Base-by-base conservation (phyloP, 2,329 filamentous ascomycete genomes). In the Fusarium mundagurra region DNA sequence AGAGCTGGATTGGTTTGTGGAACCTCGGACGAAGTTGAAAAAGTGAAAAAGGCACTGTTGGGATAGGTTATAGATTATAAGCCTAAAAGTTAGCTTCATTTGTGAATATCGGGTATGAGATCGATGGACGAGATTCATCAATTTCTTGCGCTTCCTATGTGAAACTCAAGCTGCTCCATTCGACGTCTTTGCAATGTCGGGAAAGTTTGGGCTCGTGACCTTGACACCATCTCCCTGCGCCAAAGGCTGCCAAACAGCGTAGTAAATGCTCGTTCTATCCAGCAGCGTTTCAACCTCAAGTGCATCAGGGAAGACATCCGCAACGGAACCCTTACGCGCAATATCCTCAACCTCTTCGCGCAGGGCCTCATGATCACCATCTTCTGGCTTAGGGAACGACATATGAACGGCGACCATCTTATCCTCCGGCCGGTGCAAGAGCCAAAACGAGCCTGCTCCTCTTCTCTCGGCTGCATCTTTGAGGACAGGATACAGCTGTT, bases 1-100 rank as follows among this genome's bases (percentile, higher is more conserved):
- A 83, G 84, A 31, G 88, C 82, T 0, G 88, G 87, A 0, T 55
- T 90, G 60, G 78, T 89, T 0, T 89, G 87, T 66, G 88, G 88
- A 3, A 88, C 84, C 6, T 76, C 72, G 4, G 83, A 83, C n/a
- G 88, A 88, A 61, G 87, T 89, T 1, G 84, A 84, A 8, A 76
- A 75, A 43, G 84, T 80, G 7, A 78, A 73, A 60, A 61, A 72
- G 55, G 73, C 74, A 16, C 50, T 78, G 3, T 18, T 73, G n/a
- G 58, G 22, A 22, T 74, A 53, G 38, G 16, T 8, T 33, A 31
- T 5, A 3, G 11, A 11, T 4, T 4, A 2, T 13, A 22, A 2
- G 4, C 6, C 3, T 41, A 43, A 60, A 61, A 41, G 27, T 22
- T 18, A 2, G 1, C 4, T 41, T 24, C 8, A 20, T 17, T 29